Evolutionary conservation across 2,329 filamentous ascomycete species (phyloP).

Genomic region (Malbranchea cinnamomea): DNA sequence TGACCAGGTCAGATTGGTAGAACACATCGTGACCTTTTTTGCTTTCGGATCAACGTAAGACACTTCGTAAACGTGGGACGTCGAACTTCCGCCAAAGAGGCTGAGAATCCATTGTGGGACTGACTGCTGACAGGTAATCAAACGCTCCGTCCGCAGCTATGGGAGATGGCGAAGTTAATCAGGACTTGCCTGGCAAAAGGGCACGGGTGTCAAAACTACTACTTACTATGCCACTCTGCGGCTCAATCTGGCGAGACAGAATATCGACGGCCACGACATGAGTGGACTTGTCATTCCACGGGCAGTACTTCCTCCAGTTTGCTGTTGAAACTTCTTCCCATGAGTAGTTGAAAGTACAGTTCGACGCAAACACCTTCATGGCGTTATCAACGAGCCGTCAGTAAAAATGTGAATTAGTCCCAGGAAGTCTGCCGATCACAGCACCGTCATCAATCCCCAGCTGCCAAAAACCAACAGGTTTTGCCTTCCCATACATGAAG

Average conservation of each 20-base stretch:
- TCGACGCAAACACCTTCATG: slow-evolving; percentile 94
- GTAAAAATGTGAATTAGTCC: too few species aligned
- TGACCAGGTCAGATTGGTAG: slow-evolving; percentile 82
- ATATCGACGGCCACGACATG: slow-evolving; percentile 96
- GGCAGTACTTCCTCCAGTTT: slow-evolving; percentile 98
- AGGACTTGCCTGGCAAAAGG: slow-evolving; percentile 6
- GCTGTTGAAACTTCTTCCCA: slow-evolving; percentile 96
- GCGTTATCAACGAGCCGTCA: slow-evolving; percentile 15
- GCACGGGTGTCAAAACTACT: not conserved
- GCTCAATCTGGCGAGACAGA: slow-evolving; percentile 54
- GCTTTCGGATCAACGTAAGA: slow-evolving; percentile 76
- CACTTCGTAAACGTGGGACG: slow-evolving; percentile 83
- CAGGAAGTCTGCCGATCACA: too few species aligned
- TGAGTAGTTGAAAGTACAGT: slow-evolving; percentile 87
- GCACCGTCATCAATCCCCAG: too few species aligned
- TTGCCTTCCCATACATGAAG: too few species aligned
- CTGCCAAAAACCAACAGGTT: too few species aligned
- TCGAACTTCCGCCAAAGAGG: slow-evolving; percentile 64
- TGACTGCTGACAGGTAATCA: slow-evolving; percentile 36
- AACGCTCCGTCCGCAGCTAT: slow-evolving; percentile 55
- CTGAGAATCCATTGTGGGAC: slow-evolving; percentile 47
- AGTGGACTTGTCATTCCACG: slow-evolving; percentile 97
- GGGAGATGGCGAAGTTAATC: not conserved
- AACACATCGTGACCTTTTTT: slow-evolving; percentile 92
- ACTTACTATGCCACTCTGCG: slow-evolving; percentile 51